Percentiles rank a stretch among this genome's conserved stretches.
These are phyloP conservation scores for Ceratocystis eucalypticola DNA, from an alignment of 2,329 filamentous ascomycete genomes.

Conservation along the genomic window DNA sequence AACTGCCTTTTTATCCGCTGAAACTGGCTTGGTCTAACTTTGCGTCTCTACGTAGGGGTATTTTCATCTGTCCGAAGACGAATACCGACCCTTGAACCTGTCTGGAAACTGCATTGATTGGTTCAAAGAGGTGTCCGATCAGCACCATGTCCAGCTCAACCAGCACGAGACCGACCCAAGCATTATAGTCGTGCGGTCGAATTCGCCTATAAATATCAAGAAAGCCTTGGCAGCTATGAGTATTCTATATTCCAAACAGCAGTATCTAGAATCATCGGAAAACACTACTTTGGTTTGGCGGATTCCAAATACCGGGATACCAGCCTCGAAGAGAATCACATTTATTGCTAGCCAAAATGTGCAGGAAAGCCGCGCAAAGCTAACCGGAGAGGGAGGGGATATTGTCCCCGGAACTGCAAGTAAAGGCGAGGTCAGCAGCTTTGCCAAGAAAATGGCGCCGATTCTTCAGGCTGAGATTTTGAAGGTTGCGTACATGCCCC, in stretches of 20 bases:
- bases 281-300: background rate
- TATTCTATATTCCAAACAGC: background rate
- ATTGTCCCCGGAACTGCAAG: background rate
- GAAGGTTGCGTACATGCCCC: background rate
- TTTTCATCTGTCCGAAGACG: background rate
- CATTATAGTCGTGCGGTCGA: background rate
- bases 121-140: background rate
- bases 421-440: background rate
- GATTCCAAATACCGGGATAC: background rate
- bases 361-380: background rate
- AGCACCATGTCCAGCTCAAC: background rate
- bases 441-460: background rate
- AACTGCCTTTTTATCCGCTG: too few relatives aligned
- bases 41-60: background rate
- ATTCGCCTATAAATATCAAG: background rate
- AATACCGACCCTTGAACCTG: background rate
- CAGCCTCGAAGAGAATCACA: background rate
- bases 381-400: background rate
- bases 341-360: background rate
- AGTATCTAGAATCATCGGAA: background rate
- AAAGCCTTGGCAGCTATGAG: background rate
- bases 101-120: background rate
- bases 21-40: background rate
- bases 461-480: constrained; percentile 1
- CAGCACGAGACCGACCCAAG: background rate